Conservation (phyloP, 176 grass and related monocot genomes). For the Eremochloa ophiuroides region DNA sequence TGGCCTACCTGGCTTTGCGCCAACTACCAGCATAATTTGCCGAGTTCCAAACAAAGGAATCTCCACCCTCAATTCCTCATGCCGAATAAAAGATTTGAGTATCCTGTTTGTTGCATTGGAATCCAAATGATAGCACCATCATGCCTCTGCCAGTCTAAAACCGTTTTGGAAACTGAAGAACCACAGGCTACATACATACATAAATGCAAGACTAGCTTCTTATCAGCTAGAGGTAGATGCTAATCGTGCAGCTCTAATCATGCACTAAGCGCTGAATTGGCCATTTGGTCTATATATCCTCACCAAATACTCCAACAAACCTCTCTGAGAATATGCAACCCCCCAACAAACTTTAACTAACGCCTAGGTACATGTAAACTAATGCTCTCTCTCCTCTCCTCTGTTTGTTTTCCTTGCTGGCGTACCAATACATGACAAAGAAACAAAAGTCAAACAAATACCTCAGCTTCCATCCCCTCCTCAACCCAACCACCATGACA, state of each 20-base stretch:
- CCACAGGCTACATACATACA: background rate
- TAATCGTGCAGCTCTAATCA: conserved; percentile 43
- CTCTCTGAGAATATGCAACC: conserved; percentile 4
- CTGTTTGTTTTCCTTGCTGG: background rate
- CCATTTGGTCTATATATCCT: background rate
- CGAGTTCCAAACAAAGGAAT: no score
- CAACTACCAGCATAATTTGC: no score
- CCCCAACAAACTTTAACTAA: conserved; percentile 47
- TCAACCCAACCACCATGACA: conserved; percentile 74
- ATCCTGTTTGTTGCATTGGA: conserved; percentile 4
- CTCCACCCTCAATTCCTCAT: no score
- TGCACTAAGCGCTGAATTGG: conserved; percentile 1
- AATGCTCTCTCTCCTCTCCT: background rate
- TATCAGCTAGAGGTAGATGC: background rate
- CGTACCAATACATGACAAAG: conserved; percentile 11
- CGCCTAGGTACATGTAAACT: conserved; percentile 26
- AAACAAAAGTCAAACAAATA: conserved; percentile 78
- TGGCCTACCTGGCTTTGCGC: conserved; percentile 11
- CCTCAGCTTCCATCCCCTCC: conserved; percentile 23
- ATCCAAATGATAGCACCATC: conserved; percentile 32
- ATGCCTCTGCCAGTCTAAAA: conserved; percentile 14
- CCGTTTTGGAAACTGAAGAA: conserved; percentile 11
- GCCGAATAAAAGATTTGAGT: background rate
- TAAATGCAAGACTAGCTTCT: background rate
- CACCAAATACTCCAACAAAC: conserved; percentile 44